Conservation (phyloP, 768 basidiomycete species). For the Kwoniella bestiolae region DNA sequence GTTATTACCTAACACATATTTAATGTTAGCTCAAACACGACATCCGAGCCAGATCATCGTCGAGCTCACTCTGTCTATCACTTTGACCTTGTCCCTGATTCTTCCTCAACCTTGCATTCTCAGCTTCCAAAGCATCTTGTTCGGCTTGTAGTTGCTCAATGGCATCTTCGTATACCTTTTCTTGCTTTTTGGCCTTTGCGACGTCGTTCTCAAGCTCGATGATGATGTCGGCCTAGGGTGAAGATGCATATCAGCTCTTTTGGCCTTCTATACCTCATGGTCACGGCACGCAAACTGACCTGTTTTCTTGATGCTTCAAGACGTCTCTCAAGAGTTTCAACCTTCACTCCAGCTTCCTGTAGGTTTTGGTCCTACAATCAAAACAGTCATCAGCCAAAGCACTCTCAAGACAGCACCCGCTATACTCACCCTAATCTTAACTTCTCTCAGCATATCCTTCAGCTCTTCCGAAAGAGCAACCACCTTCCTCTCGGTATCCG, state of each 20-base stretch:
- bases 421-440: constrained; percentile 65
- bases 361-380: constrained; percentile 74
- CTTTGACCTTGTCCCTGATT: constrained; percentile 70
- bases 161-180: constrained; percentile 86
- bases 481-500: constrained; percentile 89
- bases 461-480: constrained; percentile 85
- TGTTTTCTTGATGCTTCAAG: constrained; percentile 91
- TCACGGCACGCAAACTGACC: constrained; percentile 30
- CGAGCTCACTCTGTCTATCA: constrained; percentile 47
- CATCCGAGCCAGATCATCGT: no score
- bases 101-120: constrained; percentile 75
- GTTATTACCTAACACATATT: background rate
- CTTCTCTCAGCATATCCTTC: constrained; percentile 78
- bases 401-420: no score
- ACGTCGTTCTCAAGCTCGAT: constrained; percentile 79
- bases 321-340: constrained; percentile 90
- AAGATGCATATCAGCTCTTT: background rate
- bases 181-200: constrained; percentile 80
- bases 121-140: constrained; percentile 81
- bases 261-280: background rate
- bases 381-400: background rate
- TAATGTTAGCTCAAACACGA: no score
- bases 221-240: constrained; percentile 70
- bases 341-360: constrained; percentile 87
- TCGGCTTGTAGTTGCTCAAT: constrained; percentile 92